A percentile compares a stretch with the other conserved stretches of the same genome.
phyloP scores from a whole-genome alignment of 2,329 filamentous ascomycete species.

The Neocucurbitaria cava region DNA sequence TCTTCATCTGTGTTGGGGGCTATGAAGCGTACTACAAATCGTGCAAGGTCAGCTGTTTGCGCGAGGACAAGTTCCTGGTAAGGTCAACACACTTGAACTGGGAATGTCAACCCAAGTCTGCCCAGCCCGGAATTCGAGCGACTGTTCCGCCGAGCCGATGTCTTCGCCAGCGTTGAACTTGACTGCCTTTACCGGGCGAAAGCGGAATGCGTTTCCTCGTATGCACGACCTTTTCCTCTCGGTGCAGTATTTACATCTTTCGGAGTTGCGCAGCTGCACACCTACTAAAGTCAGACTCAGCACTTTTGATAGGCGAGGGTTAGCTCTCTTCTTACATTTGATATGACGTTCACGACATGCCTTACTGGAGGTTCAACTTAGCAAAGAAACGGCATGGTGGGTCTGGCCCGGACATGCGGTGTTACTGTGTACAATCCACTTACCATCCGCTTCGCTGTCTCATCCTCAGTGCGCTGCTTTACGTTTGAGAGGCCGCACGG shows the following conservation, averaged over 20 bases:
- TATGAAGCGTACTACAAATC: constrained; percentile 34
- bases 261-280: constrained; percentile 36
- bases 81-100: constrained; percentile 23
- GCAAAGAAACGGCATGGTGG: constrained; percentile 12
- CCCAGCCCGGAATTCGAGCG: constrained; percentile 29
- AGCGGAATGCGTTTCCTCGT: constrained; percentile 39
- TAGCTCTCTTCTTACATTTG: constrained; percentile 31
- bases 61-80: neutral
- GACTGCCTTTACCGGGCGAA: constrained; percentile 37
- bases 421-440: constrained; percentile 14
- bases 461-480: constrained; percentile 18
- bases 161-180: constrained; percentile 44
- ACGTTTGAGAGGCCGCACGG: neutral
- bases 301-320: neutral
- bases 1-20: constrained; percentile 36
- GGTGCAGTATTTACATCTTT: constrained; percentile 41
- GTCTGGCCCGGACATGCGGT: neutral
- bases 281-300: constrained; percentile 23
- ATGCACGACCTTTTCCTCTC: constrained; percentile 36
- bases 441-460: constrained; percentile 41
- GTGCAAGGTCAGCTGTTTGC: neutral
- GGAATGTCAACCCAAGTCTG: constrained; percentile 41
- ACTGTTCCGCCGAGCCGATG: constrained; percentile 38
- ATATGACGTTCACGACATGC: constrained; percentile 42
- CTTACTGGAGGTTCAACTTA: constrained; percentile 27